Evolutionary conservation across 495 filamentous ascomycete species (phyloP).

Genomic region (Hypoxylon subgilvum): DNA sequence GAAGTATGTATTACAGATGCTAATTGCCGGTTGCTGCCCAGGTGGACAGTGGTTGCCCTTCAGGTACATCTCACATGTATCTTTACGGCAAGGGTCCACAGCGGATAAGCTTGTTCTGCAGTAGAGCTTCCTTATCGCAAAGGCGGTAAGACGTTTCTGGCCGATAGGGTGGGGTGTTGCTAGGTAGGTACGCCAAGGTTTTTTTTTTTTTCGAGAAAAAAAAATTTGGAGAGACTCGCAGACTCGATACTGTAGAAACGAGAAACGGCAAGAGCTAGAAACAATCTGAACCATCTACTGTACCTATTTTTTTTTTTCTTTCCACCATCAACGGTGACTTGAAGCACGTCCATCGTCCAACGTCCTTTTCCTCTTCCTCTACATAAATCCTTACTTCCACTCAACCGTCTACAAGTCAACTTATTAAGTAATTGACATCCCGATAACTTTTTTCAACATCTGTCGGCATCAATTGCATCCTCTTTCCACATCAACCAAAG

Average conservation of each 20-base stretch:
- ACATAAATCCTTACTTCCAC: background rate
- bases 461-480: background rate
- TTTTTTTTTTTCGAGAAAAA: constrained; percentile 26
- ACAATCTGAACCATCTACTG: background rate
- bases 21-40: background rate
- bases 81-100: constrained; percentile 5
- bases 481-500: background rate
- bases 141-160: constrained; percentile 27
- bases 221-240: constrained; percentile 35
- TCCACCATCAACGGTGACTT: constrained; percentile 29
- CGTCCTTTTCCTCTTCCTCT: background rate
- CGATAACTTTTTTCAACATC: background rate
- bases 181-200: constrained; percentile 35
- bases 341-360: constrained; percentile 38
- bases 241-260: background rate
- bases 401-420: background rate
- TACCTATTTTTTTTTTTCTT: constrained; percentile 30
- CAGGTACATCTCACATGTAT: background rate
- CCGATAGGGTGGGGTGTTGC: constrained; percentile 19
- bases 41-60: no score
- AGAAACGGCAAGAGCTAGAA: background rate
- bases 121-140: constrained; percentile 23
- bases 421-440: background rate
- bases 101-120: constrained; percentile 28
- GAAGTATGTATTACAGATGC: no score